Base-by-base conservation (phyloP, 352 stramenopile genomes). In the Phytopythium litorale region DNA sequence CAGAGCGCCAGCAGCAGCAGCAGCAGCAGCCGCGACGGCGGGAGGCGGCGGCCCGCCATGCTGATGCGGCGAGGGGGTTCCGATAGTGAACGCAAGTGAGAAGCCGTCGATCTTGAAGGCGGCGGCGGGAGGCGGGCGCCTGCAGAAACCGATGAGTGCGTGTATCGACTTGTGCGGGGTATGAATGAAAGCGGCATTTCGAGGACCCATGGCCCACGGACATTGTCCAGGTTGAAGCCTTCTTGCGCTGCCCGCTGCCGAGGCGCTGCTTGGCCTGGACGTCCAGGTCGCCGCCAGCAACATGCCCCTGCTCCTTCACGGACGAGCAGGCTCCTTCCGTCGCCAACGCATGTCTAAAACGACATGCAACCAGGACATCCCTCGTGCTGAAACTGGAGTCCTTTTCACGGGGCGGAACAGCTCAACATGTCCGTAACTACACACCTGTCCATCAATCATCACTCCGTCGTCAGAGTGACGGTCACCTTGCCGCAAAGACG, bases 191-290 rank as follows among this genome's bases (percentile, higher is more conserved):
- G 37, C 37, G 37, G 25, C 25, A 3, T 3, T 28, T 28, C 25
- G 25, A 28, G 25, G 25, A 3, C 25, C 25, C 25, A 28, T 28
- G 25, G 25, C 25, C 25, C 25, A 28, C 25, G 25, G 25, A 28
- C 25, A 28, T 28, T 28, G 25, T 28, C 25, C 25, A 28, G 25
- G 25, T 28, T 28, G 25, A 28, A 28, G 25, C 25, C 32, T 72
- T 2, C 21, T 84, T 3, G 43, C 55, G 0, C 67, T 78, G 23
- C 64, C 81, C 25, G 73, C 73, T 18, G 71, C 73, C 1, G 76
- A 84, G 50, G 33, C 64, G 16, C 2, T 16, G 25, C 23, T 53
- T 1, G 48, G 48, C 4, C n/a, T 53, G 19, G 48, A 53, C 0
- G 21, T 53, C 21, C 7, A 53, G 21, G 25, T 6, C 12, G 48